A percentile compares a stretch with the other conserved stretches of the same genome.
Conservation (phyloP, 495 filamentous ascomycete genomes). For the Aspergillus olivimuriae region DNA sequence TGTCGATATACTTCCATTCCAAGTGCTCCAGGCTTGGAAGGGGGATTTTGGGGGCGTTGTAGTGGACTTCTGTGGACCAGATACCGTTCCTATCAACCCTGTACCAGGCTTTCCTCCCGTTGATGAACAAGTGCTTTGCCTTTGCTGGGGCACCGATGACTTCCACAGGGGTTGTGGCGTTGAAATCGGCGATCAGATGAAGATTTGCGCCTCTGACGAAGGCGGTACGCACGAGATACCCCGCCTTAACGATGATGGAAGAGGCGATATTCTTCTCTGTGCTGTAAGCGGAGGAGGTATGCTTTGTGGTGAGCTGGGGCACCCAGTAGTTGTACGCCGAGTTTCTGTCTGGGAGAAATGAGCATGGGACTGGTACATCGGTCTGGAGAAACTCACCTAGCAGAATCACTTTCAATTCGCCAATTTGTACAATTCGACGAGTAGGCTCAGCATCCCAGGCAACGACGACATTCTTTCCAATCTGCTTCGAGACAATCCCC, state of each 20-base stretch:
- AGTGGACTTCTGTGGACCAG: conserved; percentile 45
- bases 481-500: conserved; percentile 33
- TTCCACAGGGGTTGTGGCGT: conserved; percentile 59
- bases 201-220: conserved; percentile 44
- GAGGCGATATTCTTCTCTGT: conserved; percentile 34
- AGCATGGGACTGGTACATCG: too few relatives aligned
- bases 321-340: conserved; percentile 74
- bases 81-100: conserved; percentile 44
- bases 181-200: conserved; percentile 64
- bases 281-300: conserved; percentile 28
- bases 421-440: conserved; percentile 50
- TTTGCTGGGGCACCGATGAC: conserved; percentile 52
- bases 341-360: conserved; percentile 52
- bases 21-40: conserved; percentile 51
- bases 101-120: conserved; percentile 39
- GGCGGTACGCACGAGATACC: conserved; percentile 68
- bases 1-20: conserved; percentile 65
- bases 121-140: conserved; percentile 52
- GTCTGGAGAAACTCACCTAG: conserved; percentile 43
- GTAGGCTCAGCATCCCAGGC: conserved; percentile 49
- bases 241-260: conserved; percentile 61
- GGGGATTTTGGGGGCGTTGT: conserved; percentile 43
- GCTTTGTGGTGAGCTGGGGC: conserved; percentile 41
- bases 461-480: conserved; percentile 42
- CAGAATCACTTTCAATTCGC: conserved; percentile 49